phyloP scores from a whole-genome alignment of 75 land plant genomes.

The Ceratopteris richardii region DNA sequence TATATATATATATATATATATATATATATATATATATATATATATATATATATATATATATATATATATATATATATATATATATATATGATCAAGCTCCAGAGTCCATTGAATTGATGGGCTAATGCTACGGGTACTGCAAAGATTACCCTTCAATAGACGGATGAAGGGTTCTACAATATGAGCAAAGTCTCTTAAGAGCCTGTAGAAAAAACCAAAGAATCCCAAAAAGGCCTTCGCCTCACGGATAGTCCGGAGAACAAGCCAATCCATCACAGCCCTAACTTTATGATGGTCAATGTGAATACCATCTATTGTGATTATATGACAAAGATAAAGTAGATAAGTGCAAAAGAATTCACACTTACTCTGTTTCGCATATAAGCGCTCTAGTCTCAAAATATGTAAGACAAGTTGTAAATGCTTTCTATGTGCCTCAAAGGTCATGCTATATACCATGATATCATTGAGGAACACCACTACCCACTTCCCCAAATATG shows the following conservation, averaged over 20 bases:
- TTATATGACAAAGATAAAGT: conserved; percentile 13
- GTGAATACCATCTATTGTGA: background rate
- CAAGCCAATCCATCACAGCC: conserved; percentile 3
- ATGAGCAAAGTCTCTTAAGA: too few relatives aligned
- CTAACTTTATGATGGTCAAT: conserved; percentile 12
- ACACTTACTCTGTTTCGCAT: conserved; percentile 22
- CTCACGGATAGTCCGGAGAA: conserved; percentile 5
- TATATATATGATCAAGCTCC: too few relatives aligned
- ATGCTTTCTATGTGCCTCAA: conserved; percentile 14
- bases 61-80: too few relatives aligned
- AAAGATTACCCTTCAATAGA: too few relatives aligned
- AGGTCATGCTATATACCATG: conserved; percentile 3
- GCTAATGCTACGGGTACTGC: too few relatives aligned
- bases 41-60: too few relatives aligned
- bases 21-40: too few relatives aligned
- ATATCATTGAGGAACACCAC: conserved; percentile 30
- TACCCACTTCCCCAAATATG: conserved; percentile 11
- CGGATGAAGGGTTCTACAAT: too few relatives aligned
- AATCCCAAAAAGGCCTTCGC: conserved; percentile 18
- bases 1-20: too few relatives aligned
- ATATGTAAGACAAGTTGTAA: conserved; percentile 5
- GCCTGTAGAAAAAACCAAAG: conserved; percentile 15
- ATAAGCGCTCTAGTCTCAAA: conserved; percentile 3
- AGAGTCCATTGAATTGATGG: too few relatives aligned
- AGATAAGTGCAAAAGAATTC: conserved; percentile 2